These are phyloP conservation scores for Graphilbum ipis-grandicollis DNA, from an alignment of 2,329 filamentous ascomycete genomes.

Conservation along the genomic window DNA sequence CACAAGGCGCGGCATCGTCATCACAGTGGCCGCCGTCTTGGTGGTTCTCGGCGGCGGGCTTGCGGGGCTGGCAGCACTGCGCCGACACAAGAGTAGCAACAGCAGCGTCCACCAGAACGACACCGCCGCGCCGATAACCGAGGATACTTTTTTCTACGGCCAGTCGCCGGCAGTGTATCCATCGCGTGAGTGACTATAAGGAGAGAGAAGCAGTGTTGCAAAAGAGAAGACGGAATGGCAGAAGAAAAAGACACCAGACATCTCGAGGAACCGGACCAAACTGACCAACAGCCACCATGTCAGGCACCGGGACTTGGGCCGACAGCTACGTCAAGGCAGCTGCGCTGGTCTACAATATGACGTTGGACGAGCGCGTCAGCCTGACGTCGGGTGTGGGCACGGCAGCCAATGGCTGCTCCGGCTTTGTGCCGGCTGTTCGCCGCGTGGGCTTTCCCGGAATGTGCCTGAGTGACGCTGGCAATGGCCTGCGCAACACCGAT, in stretches of 20 bases:
- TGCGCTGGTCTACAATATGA: conserved; percentile 52
- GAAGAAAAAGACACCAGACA: too few species aligned
- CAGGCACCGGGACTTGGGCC: conserved; percentile 47
- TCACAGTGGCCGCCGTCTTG: conserved; percentile 12
- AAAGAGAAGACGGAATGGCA: too few species aligned
- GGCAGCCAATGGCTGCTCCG: conserved; percentile 30
- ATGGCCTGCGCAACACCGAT: conserved; percentile 24
- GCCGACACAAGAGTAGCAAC: neutral
- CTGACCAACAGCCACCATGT: conserved; percentile 25
- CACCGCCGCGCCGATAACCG: conserved; percentile 13
- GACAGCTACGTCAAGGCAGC: conserved; percentile 49
- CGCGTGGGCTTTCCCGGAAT: conserved; percentile 25
- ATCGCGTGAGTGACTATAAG: conserved; percentile 24
- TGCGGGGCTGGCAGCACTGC: conserved; percentile 17
- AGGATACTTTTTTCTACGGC: conserved; percentile 30
- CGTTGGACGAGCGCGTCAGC: conserved; percentile 59
- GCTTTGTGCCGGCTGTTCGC: conserved; percentile 21
- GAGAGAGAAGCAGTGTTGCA: too few species aligned
- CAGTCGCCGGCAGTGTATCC: conserved; percentile 32
- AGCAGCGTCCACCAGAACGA: neutral
- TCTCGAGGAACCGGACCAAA: too few species aligned
- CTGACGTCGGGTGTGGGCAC: conserved; percentile 57
- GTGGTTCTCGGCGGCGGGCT: conserved; percentile 19
- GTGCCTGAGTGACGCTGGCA: conserved; percentile 26
- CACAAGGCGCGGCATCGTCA: conserved; percentile 14